Evolutionary conservation across 805 yeast genomes (phyloP).

Genomic region (Blastobotrys robertii): DNA sequence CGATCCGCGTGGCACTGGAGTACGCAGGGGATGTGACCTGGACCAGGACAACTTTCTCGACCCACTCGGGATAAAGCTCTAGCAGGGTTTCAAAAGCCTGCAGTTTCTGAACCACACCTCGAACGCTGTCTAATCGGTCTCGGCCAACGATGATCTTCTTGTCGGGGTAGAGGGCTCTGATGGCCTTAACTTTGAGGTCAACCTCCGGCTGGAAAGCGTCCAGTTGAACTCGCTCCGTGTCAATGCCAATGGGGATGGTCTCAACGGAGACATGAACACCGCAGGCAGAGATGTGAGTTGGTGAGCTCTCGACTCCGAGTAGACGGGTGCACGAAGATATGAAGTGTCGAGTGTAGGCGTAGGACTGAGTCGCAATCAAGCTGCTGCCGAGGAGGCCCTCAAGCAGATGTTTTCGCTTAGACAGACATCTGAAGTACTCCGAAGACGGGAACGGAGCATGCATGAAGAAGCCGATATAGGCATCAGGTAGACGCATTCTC

Average conservation of each 20-base stretch:
- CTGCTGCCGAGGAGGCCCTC: conserved; percentile 92
- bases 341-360: conserved; percentile 82
- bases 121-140: conserved; percentile 81
- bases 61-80: conserved; percentile 89
- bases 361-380: conserved; percentile 76
- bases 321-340: conserved; percentile 82
- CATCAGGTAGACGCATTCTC: conserved; percentile 65
- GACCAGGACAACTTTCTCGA: conserved; percentile 73
- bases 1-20: conserved; percentile 51
- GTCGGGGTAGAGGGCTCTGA: conserved; percentile 37
- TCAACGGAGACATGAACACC: conserved; percentile 69
- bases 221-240: conserved; percentile 53
- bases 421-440: conserved; percentile 83
- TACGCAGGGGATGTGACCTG: conserved; percentile 83
- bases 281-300: conserved; percentile 49
- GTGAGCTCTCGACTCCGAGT: conserved; percentile 57
- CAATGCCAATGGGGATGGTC: conserved; percentile 84
- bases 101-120: conserved; percentile 89
- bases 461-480: conserved; percentile 65
- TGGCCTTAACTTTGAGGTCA: conserved; percentile 47
- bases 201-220: conserved; percentile 38
- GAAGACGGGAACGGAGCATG: conserved; percentile 94
- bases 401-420: conserved; percentile 70
- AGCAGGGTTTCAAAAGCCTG: conserved; percentile 85
- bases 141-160: conserved; percentile 81